phyloP scores from a whole-genome alignment of 768 basidiomycete genomes.

The Hygrocybe coccinea region DNA sequence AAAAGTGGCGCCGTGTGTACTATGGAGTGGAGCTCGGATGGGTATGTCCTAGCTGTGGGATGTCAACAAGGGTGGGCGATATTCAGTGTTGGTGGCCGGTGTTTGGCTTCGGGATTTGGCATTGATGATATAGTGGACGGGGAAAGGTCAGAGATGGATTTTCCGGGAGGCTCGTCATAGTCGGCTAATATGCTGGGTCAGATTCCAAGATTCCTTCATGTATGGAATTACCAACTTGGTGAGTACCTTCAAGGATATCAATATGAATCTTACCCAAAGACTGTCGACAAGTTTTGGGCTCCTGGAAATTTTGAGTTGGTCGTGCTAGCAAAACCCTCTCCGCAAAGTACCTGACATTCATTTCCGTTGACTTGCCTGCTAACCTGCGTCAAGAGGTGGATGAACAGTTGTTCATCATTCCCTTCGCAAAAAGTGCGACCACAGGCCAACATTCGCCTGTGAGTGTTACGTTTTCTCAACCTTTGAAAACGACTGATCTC shows the following conservation, averaged over 20 bases:
- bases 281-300: constrained; percentile 72
- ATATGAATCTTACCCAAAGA: constrained; percentile 6
- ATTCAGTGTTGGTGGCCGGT: constrained; percentile 84
- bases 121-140: constrained; percentile 58
- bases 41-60: constrained; percentile 89
- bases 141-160: constrained; percentile 36
- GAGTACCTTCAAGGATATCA: constrained; percentile 21
- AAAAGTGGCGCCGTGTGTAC: constrained; percentile 58
- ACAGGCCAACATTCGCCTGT: constrained; percentile 90
- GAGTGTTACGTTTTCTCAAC: constrained; percentile 24
- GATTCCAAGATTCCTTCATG: constrained; percentile 84
- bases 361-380: constrained; percentile 1
- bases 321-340: constrained; percentile 54
- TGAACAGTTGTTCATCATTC: constrained; percentile 76
- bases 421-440: constrained; percentile 93
- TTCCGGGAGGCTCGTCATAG: neutral
- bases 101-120: constrained; percentile 74
- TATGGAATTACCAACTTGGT: constrained; percentile 72
- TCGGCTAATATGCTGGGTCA: constrained; percentile 14
- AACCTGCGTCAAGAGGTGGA: constrained; percentile 41
- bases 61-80: constrained; percentile 89
- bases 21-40: constrained; percentile 93
- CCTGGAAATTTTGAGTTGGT: constrained; percentile 90
- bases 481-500: neutral
- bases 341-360: constrained; percentile 41